Evolutionary conservation across 179 eudicot genomes (phyloP), one percentile per base, ranked within the genome.

Genomic region (Heliamphora ciliata): DNA sequence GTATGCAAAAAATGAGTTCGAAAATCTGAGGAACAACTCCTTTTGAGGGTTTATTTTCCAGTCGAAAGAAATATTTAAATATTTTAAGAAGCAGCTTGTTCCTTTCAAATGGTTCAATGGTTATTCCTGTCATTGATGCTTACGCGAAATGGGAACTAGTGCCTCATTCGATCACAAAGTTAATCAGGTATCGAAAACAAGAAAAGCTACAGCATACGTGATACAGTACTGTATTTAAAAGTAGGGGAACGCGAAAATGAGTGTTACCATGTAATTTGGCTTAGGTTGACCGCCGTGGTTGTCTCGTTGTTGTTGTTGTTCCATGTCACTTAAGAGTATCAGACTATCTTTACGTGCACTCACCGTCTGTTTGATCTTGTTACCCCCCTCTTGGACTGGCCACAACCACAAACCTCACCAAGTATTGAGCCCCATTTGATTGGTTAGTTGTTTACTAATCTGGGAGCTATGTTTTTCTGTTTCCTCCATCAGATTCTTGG

Each of bases 401-500:
- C 21, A 11, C 11, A 76, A 56, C 51, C 13, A 40, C 48, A 11
- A 44, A 44, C 24, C 40, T 31, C 40, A 31, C 40, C 40, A 31
- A 31, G 40, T 31, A 31, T 31, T 31, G 48, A 68, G 8, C 59
- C 68, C 14, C 31, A 48, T 21, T 65, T 54, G 83, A 54, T 55
- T 61, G 31, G 51, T 75, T 15, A 21, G 21, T 31, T 63, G 2
- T 56, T 56, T 58, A 15, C 54, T 77, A 3, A 15, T 54, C 10
- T 74, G 55, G 60, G 56, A 78, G 63, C 67, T 72, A 9, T 73
- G 55, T 74, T 54, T 9, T 31, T 75, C 10, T 71, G 40, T 75
- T 85, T 58, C 6, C 70, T 79, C 55, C 80, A 46, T 76, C 82
- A 93, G 98, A 87, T 94, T 81, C 88, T 94, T 79, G 97, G 97